Conservation (phyloP, 805 yeast genomes). For the Metschnikowia picachoensis region DNA sequence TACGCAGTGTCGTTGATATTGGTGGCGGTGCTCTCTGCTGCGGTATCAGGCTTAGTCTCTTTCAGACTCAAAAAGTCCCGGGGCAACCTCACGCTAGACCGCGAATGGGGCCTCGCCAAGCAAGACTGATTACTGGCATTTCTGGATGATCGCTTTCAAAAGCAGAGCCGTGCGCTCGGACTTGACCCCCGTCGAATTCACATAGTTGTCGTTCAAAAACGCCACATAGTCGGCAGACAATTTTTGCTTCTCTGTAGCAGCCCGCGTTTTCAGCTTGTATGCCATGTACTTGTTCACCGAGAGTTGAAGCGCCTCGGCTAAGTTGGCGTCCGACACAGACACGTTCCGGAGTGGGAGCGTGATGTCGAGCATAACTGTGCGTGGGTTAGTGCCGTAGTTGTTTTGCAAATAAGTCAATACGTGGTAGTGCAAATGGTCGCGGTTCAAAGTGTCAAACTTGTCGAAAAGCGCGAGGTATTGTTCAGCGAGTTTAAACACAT, state of each 20-base stretch:
- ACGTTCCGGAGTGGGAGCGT: constrained; percentile 63
- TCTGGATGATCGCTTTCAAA: constrained; percentile 39
- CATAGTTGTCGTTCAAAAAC: constrained; percentile 25
- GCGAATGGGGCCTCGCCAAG: constrained; percentile 22
- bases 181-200: constrained; percentile 18
- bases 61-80: constrained; percentile 22
- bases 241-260: constrained; percentile 26
- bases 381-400: constrained; percentile 36
- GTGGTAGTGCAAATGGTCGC: constrained; percentile 63
- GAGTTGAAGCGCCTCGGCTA: constrained; percentile 60
- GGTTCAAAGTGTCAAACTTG: constrained; percentile 63
- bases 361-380: constrained; percentile 50
- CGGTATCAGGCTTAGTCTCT: constrained; percentile 22
- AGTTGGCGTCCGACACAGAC: constrained; percentile 33
- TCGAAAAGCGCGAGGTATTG: constrained; percentile 59
- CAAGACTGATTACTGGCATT: constrained; percentile 26
- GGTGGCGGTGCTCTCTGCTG: constrained; percentile 23
- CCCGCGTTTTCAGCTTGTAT: constrained; percentile 43
- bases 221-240: constrained; percentile 29
- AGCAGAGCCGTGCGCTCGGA: constrained; percentile 28
- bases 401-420: constrained; percentile 51
- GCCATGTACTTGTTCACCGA: constrained; percentile 70
- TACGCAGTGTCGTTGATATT: constrained; percentile 20
- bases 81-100: constrained; percentile 21
- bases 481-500: constrained; percentile 36